phyloP scores from a whole-genome alignment of 2,329 filamentous ascomycete species.

The Tricladium varicosporioides region DNA sequence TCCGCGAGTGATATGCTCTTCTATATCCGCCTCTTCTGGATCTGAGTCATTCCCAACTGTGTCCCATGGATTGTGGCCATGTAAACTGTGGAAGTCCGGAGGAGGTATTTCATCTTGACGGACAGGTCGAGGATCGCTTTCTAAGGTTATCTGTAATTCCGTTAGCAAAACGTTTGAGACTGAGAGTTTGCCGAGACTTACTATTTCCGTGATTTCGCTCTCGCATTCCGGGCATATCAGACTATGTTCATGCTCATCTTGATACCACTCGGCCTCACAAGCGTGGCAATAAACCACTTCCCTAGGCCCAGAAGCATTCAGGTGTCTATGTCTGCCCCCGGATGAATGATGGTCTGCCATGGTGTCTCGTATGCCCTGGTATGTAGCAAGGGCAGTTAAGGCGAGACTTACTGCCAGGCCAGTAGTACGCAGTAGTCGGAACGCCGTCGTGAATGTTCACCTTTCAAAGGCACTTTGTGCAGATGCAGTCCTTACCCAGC shows the following conservation, averaged over 20 bases:
- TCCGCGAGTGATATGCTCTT: slow-evolving; percentile 40
- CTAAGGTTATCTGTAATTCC: slow-evolving; percentile 45
- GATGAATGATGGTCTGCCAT: slow-evolving; percentile 31
- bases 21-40: slow-evolving; percentile 58
- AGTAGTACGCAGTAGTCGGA: slow-evolving; percentile 50
- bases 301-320: slow-evolving; percentile 50
- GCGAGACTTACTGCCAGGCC: slow-evolving; percentile 59
- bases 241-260: slow-evolving; percentile 64
- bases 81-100: slow-evolving; percentile 18
- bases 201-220: slow-evolving; percentile 82
- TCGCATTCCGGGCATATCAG: slow-evolving; percentile 75
- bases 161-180: slow-evolving; percentile 29
- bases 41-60: slow-evolving; percentile 47
- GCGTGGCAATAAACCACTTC: slow-evolving; percentile 85
- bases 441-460: slow-evolving; percentile 48
- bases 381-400: slow-evolving; percentile 54
- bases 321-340: slow-evolving; percentile 36
- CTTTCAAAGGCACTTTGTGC: slow-evolving; percentile 1
- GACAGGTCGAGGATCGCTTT: slow-evolving; percentile 61
- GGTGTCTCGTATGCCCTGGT: slow-evolving; percentile 46
- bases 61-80: slow-evolving; percentile 31
- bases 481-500: not conserved
- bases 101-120: slow-evolving; percentile 14
- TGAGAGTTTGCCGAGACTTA: slow-evolving; percentile 46
- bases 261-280: slow-evolving; percentile 79